A percentile compares a stretch with the other conserved stretches of the same genome.
Evolutionary conservation across 768 basidiomycete genomes (phyloP).

Genomic region (Naganishia vaughanmartiniae): DNA sequence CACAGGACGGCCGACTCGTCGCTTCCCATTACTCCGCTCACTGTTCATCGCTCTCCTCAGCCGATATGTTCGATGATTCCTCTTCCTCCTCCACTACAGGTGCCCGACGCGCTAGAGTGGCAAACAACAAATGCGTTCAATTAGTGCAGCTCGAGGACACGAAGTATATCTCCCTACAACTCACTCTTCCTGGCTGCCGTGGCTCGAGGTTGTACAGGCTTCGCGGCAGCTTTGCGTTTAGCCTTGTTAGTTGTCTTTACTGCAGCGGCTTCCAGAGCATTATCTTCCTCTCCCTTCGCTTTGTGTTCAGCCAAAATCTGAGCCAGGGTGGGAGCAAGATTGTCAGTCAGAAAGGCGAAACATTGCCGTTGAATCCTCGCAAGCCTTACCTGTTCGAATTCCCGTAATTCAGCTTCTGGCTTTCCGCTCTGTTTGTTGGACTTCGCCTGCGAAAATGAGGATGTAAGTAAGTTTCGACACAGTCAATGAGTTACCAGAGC

Average conservation of each 20-base stretch:
- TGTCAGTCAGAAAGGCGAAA: not conserved
- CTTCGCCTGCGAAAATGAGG: constrained; percentile 63
- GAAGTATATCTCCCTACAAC: not conserved
- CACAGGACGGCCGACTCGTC: not conserved
- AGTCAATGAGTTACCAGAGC: not conserved
- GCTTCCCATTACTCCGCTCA: not conserved
- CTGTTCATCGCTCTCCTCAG: constrained; percentile 3
- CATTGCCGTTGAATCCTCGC: not conserved
- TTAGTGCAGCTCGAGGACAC: not conserved
- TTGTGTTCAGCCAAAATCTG: constrained; percentile 82
- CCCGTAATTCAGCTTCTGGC: constrained; percentile 86
- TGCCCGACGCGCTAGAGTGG: not conserved
- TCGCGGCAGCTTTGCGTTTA: constrained; percentile 50
- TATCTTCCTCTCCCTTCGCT: constrained; percentile 83
- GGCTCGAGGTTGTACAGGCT: constrained; percentile 10
- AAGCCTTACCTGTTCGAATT: constrained; percentile 66
- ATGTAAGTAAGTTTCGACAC: not conserved
- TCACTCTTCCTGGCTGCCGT: constrained; percentile 1
- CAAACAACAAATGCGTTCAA: not conserved
- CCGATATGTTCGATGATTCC: not conserved
- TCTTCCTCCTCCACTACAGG: not conserved
- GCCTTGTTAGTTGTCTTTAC: constrained; percentile 77
- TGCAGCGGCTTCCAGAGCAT: constrained; percentile 81
- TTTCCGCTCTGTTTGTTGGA: constrained; percentile 77
- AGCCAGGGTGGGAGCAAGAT: not conserved